Evolutionary conservation across 106 monocot species (phyloP).

Genomic region (Dactylorhiza incarnata): DNA sequence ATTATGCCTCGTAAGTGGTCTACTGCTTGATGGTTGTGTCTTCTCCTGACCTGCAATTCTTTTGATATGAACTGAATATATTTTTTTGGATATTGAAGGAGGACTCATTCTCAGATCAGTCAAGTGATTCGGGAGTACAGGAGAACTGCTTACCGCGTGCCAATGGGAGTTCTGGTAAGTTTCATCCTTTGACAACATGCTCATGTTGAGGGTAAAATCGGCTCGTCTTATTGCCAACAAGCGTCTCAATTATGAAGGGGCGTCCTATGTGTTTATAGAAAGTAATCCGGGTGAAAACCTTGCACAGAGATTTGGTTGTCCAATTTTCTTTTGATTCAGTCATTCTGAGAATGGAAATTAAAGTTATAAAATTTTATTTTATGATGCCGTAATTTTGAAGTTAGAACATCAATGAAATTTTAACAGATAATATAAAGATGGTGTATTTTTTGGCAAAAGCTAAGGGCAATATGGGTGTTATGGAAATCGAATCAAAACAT

Average conservation of each 20-base stretch:
- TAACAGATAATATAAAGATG: too few relatives aligned
- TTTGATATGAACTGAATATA: not conserved
- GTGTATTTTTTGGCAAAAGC: too few relatives aligned
- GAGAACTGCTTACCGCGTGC: slow-evolving; percentile 89
- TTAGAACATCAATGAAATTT: too few relatives aligned
- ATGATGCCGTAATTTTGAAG: too few relatives aligned
- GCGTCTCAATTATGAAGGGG: not conserved
- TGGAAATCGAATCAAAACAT: too few relatives aligned
- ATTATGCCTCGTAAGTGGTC: slow-evolving; percentile 79
- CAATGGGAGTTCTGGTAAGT: slow-evolving; percentile 85
- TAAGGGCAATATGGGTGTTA: too few relatives aligned
- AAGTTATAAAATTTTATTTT: not conserved
- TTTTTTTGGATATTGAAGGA: slow-evolving; percentile 36
- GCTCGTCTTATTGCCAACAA: not conserved
- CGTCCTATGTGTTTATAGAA: not conserved
- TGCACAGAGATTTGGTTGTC: not conserved
- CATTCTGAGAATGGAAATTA: not conserved
- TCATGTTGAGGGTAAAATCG: not conserved
- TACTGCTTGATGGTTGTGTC: not conserved
- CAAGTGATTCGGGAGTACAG: slow-evolving; percentile 84
- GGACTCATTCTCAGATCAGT: slow-evolving; percentile 92
- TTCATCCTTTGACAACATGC: not conserved
- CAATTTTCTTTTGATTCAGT: not conserved
- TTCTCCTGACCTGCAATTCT: slow-evolving; percentile 1
- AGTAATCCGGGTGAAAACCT: not conserved